Conservation (phyloP, 139 green algal genomes). For the Chlorella sp. region DNA sequence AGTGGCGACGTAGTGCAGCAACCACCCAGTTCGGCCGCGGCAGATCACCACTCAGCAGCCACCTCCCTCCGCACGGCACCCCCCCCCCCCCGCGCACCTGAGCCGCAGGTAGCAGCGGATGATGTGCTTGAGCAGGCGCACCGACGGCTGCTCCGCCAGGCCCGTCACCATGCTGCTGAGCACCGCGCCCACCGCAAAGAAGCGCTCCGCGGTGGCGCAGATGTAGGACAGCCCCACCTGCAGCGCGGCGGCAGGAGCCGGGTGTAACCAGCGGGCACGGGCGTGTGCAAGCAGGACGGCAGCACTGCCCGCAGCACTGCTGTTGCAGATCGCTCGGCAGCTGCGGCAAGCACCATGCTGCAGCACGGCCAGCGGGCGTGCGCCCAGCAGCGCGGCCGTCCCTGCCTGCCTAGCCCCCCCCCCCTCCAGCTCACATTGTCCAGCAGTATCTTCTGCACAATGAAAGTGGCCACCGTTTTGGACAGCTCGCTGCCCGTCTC, state of each 20-base stretch:
- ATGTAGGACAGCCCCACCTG: conserved; percentile 96
- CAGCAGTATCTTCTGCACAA: conserved; percentile 99
- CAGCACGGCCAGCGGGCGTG: not conserved
- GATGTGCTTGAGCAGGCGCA: conserved; percentile 99
- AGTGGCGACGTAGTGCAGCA: too few relatives aligned
- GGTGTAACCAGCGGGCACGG: not conserved
- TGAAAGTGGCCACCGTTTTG: conserved; percentile 99
- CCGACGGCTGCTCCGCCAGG: conserved; percentile 83
- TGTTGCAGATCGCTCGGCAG: not conserved
- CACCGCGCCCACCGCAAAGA: conserved; percentile 96
- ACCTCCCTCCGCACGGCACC: not conserved
- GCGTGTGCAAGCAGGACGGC: not conserved
- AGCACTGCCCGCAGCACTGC: not conserved
- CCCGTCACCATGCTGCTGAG: conserved; percentile 90
- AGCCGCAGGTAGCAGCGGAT: conserved; percentile 98
- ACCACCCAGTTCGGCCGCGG: too few relatives aligned
- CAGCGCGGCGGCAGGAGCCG: not conserved
- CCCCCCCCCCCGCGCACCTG: not conserved
- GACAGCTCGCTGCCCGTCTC: conserved; percentile 98
- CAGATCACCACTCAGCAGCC: not conserved
- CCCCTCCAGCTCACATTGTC: conserved; percentile 77
- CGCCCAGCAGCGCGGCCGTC: not conserved
- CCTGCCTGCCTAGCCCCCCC: not conserved
- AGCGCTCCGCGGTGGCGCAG: conserved; percentile 97
- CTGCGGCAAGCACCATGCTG: too few relatives aligned